Evolutionary conservation across 192 early-diverging fungal species (phyloP).

Genomic region (Bifiguratus adelaidae): DNA sequence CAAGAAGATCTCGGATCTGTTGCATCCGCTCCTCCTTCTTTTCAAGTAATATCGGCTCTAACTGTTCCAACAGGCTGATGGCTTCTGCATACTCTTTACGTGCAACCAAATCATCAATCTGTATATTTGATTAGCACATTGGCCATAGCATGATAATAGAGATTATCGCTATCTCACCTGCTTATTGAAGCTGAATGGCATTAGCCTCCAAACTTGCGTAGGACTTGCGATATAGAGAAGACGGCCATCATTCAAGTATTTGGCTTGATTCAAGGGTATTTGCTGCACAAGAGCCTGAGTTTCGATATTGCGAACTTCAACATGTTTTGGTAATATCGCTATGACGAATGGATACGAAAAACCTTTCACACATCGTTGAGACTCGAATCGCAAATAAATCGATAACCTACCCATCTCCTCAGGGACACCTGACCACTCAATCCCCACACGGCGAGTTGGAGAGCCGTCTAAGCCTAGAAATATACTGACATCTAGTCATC

Average conservation of each 20-base stretch:
- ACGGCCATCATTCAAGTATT: slow-evolving; percentile 60
- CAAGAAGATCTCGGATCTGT: slow-evolving; percentile 53
- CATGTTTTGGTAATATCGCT: slow-evolving; percentile 49
- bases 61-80: slow-evolving; percentile 61
- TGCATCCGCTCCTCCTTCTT: slow-evolving; percentile 54
- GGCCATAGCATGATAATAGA: no score
- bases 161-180: slow-evolving; percentile 21
- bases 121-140: no score
- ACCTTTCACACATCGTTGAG: slow-evolving; percentile 11
- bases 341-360: slow-evolving; percentile 65
- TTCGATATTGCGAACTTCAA: slow-evolving; percentile 82
- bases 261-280: slow-evolving; percentile 53
- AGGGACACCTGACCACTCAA: slow-evolving; percentile 48
- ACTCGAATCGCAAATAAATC: not conserved
- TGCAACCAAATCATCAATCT: slow-evolving; percentile 64
- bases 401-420: slow-evolving; percentile 39
- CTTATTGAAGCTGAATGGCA: slow-evolving; percentile 41
- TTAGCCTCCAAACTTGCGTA: slow-evolving; percentile 63
- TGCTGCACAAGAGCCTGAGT: slow-evolving; percentile 77
- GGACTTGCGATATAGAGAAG: slow-evolving; percentile 58
- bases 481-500: slow-evolving; percentile 38
- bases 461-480: slow-evolving; percentile 41
- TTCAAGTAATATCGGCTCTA: slow-evolving; percentile 58
- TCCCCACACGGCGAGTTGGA: slow-evolving; percentile 44
- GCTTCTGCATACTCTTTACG: slow-evolving; percentile 66